Conservation (phyloP, 306 rosid genomes). For the Medicago lupulina region DNA sequence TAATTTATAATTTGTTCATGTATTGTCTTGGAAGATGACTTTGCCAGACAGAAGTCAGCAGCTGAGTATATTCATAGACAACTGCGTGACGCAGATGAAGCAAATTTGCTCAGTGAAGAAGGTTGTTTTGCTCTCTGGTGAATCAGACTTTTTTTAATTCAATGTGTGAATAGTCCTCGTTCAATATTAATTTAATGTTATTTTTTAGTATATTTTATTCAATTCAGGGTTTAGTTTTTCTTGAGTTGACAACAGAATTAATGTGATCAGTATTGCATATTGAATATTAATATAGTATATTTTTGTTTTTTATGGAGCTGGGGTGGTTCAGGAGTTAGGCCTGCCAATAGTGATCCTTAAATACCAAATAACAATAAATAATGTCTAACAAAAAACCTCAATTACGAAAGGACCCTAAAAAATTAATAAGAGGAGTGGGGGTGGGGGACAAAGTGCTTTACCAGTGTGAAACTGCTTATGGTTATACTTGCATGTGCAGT, state of each 20-base stretch:
- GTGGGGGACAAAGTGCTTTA: neutral
- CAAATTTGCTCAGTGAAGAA: constrained; percentile 87
- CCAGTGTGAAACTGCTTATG: constrained; percentile 19
- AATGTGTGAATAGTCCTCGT: neutral
- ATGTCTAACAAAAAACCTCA: neutral
- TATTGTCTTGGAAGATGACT: constrained; percentile 63
- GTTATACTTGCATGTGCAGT: neutral
- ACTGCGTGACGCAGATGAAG: constrained; percentile 79
- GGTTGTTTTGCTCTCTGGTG: constrained; percentile 50
- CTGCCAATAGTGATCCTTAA: neutral
- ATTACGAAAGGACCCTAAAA: neutral
- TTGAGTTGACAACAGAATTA: constrained; percentile 8
- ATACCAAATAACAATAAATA: neutral
- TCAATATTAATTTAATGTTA: constrained; percentile 14
- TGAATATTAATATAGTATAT: neutral
- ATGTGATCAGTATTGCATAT: constrained; percentile 9
- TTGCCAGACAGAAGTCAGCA: constrained; percentile 61
- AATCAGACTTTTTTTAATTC: neutral
- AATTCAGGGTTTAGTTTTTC: constrained; percentile 17
- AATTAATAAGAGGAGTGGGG: neutral
- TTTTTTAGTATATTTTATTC: constrained; percentile 8
- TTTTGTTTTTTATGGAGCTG: neutral
- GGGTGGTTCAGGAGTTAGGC: neutral
- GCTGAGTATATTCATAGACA: constrained; percentile 69
- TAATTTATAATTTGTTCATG: constrained; percentile 42